Conservation (phyloP, 1,284 basidiomycete genomes). For the Ustilago loliicola region DNA sequence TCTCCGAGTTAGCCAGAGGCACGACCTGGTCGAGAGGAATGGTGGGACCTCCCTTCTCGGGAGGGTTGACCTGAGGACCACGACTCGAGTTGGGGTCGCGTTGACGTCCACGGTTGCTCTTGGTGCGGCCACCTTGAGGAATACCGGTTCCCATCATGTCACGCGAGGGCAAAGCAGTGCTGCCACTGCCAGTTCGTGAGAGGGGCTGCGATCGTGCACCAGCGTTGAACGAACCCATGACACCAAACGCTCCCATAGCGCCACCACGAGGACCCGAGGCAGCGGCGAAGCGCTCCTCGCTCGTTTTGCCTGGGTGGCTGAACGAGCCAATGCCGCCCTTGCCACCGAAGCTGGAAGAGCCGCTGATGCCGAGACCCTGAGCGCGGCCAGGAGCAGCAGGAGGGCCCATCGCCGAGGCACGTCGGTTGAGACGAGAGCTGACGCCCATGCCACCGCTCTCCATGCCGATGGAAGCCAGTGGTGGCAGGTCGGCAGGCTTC, state of each 20-base stretch:
- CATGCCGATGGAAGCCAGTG: slow-evolving; percentile 88
- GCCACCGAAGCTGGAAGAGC: slow-evolving; percentile 60
- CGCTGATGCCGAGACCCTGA: slow-evolving; percentile 62
- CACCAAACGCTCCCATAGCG: slow-evolving; percentile 63
- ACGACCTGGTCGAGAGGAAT: slow-evolving; percentile 75
- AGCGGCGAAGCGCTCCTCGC: slow-evolving; percentile 69
- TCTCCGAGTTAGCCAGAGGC: slow-evolving; percentile 82
- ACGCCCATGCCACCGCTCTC: slow-evolving; percentile 60
- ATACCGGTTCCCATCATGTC: slow-evolving; percentile 70
- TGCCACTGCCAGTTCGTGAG: slow-evolving; percentile 68
- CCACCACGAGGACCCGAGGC: slow-evolving; percentile 50
- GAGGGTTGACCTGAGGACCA: slow-evolving; percentile 66
- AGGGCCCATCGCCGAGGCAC: slow-evolving; percentile 63
- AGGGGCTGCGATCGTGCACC: slow-evolving; percentile 66
- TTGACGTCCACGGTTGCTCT: slow-evolving; percentile 67
- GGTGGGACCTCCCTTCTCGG: slow-evolving; percentile 70
- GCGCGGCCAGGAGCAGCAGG: slow-evolving; percentile 58
- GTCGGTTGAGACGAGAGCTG: slow-evolving; percentile 55
- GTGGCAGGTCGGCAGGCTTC: slow-evolving; percentile 89
- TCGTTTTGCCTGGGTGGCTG: slow-evolving; percentile 64
- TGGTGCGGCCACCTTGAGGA: slow-evolving; percentile 64
- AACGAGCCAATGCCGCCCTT: slow-evolving; percentile 62
- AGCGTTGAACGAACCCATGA: slow-evolving; percentile 67
- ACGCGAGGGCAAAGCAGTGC: slow-evolving; percentile 65
- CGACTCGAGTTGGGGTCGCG: slow-evolving; percentile 62